Evolutionary conservation across 345 rosid genomes (phyloP).

Genomic region (Gossypium arboreum): DNA sequence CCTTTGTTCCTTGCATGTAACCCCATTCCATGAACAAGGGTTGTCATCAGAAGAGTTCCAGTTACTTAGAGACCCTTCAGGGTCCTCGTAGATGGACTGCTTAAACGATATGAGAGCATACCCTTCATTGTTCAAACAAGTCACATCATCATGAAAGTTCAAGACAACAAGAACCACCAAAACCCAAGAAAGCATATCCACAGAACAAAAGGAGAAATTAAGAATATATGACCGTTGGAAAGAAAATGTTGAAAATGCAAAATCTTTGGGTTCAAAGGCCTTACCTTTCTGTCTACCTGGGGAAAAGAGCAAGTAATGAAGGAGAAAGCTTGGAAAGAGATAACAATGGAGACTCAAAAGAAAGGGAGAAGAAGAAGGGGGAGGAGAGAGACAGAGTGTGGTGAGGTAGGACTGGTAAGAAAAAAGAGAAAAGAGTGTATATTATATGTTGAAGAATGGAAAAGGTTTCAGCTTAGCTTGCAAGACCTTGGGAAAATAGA

Average conservation of each 20-base stretch:
- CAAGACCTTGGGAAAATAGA: constrained; percentile 23
- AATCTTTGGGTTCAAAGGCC: constrained; percentile 15
- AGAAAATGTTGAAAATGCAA: constrained; percentile 2
- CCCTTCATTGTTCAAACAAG: constrained; percentile 58
- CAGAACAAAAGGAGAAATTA: neutral
- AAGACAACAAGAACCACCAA: constrained; percentile 31
- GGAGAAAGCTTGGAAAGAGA: constrained; percentile 21
- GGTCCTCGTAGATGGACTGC: constrained; percentile 67
- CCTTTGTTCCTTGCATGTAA: constrained; percentile 75
- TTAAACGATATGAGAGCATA: constrained; percentile 69
- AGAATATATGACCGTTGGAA: constrained; percentile 28
- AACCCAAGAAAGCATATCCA: constrained; percentile 32
- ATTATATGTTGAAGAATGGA: constrained; percentile 25
- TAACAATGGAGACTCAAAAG: neutral
- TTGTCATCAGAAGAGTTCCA: constrained; percentile 79
- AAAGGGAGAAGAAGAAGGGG: neutral
- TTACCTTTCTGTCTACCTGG: constrained; percentile 22
- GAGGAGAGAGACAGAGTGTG: constrained; percentile 3
- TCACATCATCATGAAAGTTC: constrained; percentile 22
- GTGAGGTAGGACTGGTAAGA: neutral
- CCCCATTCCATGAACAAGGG: constrained; percentile 93
- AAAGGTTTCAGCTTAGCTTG: constrained; percentile 21
- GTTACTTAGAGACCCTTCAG: constrained; percentile 66
- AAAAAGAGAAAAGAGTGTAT: neutral
- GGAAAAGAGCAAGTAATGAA: constrained; percentile 16